Evolutionary conservation across 768 basidiomycete genomes (phyloP).

Genomic region (Amanita subjunquillea): DNA sequence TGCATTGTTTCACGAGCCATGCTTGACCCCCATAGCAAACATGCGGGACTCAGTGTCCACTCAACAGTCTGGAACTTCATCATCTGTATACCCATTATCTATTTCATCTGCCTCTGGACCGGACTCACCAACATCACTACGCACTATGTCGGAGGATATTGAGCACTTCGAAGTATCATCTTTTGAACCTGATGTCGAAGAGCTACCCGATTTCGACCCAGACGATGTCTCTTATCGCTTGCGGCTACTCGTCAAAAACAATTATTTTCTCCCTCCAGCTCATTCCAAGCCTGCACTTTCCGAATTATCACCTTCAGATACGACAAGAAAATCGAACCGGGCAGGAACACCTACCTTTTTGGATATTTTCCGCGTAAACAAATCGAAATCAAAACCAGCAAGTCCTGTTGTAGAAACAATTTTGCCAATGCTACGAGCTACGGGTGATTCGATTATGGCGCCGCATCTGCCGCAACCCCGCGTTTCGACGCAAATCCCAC

Average conservation of each 20-base stretch:
- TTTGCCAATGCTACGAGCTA: constrained; percentile 47
- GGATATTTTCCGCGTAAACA: constrained; percentile 62
- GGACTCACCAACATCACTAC: constrained; percentile 56
- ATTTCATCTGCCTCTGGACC: constrained; percentile 54
- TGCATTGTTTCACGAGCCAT: constrained; percentile 39
- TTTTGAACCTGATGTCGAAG: constrained; percentile 37
- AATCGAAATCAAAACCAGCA: constrained; percentile 53
- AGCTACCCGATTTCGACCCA: constrained; percentile 41
- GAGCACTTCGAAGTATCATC: constrained; percentile 35
- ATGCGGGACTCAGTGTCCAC: constrained; percentile 52
- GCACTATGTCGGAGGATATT: constrained; percentile 36
- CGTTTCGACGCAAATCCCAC: constrained; percentile 25
- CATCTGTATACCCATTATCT: constrained; percentile 71
- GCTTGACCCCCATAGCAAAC: constrained; percentile 28
- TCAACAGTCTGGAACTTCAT: constrained; percentile 56
- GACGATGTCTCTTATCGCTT: constrained; percentile 85
- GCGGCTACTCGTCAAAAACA: constrained; percentile 77
- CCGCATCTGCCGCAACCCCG: constrained; percentile 28
- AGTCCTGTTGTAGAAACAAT: constrained; percentile 28
- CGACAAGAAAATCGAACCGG: constrained; percentile 36
- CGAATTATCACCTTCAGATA: constrained; percentile 38
- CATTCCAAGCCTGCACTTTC: constrained; percentile 72
- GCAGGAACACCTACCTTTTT: constrained; percentile 46
- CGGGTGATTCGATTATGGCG: constrained; percentile 51
- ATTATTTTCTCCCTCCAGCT: constrained; percentile 81